Base-by-base conservation (phyloP, 768 basidiomycete genomes). In the Boletus eberwhitei region DNA sequence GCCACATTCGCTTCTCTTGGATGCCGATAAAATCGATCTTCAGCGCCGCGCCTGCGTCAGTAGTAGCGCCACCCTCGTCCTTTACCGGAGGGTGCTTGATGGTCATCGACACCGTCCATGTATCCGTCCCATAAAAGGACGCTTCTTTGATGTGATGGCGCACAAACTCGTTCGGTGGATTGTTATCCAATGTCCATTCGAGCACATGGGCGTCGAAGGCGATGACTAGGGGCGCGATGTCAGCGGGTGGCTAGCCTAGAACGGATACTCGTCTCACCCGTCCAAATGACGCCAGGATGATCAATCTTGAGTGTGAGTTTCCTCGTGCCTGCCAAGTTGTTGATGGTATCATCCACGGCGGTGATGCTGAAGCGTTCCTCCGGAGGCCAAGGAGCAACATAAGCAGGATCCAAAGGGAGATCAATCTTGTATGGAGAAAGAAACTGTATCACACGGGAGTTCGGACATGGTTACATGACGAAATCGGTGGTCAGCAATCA, bases 81-180 rank as follows among this genome's bases (percentile, higher is more conserved):
- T 34, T 4, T 8, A 53, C 48, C 0, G 63, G 41, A 7, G 78
- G 75, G 13, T 86, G 69, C 65, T 85, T 82, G 50, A 93, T 70
- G 31, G 86, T 81, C 56, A 98, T 75, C 58, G 90, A 81, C 39
- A 97, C 73, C 0, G 79, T 74, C 82, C 90, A 95, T 0, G 77
- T 75, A 53, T 90, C 82, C 11, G 79, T 79, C 2, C 86, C 88
- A 60, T 91, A 92, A 69, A 90, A 92, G 3, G 93, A 93, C 0
- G 83, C 92, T 68, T 95, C 92, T 66, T 93, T 97, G 73, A 98
- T 82, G 62, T 93, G 90, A 64, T 98, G 96, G 8, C 93, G 80
- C 8, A 80, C 81, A 59, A 78, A 74, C 53, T 90, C 88, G 49
- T 83, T 71, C 0, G 92, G 90, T 2, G 96, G 93, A 51, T 83